Conservation (phyloP, 2,329 filamentous ascomycete species). For the Purpureocillium lavendulum region DNA sequence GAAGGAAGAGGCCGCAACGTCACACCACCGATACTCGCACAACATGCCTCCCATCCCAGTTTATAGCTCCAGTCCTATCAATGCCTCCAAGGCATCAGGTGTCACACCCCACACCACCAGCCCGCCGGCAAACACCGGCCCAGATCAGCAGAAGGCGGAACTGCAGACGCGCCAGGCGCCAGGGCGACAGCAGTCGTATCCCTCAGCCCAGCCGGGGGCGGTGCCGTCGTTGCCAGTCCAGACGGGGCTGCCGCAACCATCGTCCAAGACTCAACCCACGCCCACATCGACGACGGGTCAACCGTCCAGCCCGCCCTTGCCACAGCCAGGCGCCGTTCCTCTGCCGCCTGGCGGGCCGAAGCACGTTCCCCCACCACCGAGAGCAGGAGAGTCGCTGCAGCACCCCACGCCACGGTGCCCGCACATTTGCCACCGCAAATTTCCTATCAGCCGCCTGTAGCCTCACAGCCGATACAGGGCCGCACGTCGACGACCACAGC, state of each 20-base stretch:
- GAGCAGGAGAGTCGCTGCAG: constrained; percentile 34
- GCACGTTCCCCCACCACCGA: constrained; percentile 41
- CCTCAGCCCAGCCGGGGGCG: constrained; percentile 39
- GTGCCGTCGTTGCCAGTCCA: constrained; percentile 32
- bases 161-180: constrained; percentile 12
- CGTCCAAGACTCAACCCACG: constrained; percentile 30
- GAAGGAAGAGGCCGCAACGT: no score
- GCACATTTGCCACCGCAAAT: constrained; percentile 40
- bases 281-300: constrained; percentile 26
- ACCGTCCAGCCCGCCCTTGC: constrained; percentile 36
- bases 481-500: constrained; percentile 36
- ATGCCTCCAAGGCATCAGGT: constrained; percentile 42
- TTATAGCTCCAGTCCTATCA: constrained; percentile 51
- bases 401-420: constrained; percentile 20
- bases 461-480: constrained; percentile 31
- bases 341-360: constrained; percentile 23
- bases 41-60: constrained; percentile 55
- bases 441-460: constrained; percentile 38
- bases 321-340: constrained; percentile 50
- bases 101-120: constrained; percentile 35
- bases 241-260: constrained; percentile 28
- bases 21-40: constrained; percentile 1
- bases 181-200: constrained; percentile 18
- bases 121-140: constrained; percentile 1
- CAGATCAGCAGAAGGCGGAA: constrained; percentile 15